A percentile compares a stretch with the other conserved stretches of the same genome.
phyloP scores from a whole-genome alignment of 768 basidiomycete species.

The Macrolepiota albuminosa region DNA sequence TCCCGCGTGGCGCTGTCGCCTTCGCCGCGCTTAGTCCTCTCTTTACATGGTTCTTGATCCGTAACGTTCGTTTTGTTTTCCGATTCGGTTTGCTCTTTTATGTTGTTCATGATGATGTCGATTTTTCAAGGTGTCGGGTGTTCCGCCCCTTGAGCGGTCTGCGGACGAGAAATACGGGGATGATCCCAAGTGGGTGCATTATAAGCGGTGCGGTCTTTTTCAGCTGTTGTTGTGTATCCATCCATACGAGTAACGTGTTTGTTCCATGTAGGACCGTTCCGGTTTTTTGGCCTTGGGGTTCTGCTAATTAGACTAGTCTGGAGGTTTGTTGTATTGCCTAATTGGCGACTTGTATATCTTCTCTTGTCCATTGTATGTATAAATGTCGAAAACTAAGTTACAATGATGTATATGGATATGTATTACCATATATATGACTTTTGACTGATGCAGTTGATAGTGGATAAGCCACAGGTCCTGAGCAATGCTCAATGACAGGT shows the following conservation, averaged over 20 bases:
- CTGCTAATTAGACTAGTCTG: neutral
- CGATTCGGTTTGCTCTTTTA: neutral
- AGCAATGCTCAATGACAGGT: too few relatives aligned
- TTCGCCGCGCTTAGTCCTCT: neutral
- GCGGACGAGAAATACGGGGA: neutral
- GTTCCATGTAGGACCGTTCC: neutral
- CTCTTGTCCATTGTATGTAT: neutral
- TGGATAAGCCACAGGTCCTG: too few relatives aligned
- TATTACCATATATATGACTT: too few relatives aligned
- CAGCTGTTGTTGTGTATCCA: neutral
- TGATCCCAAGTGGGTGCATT: neutral
- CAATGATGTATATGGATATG: too few relatives aligned
- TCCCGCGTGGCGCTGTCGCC: neutral
- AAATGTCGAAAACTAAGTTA: neutral
- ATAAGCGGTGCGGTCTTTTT: neutral
- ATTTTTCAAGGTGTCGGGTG: neutral
- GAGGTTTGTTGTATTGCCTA: too few relatives aligned
- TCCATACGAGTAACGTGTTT: neutral
- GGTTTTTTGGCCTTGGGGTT: conserved; percentile 1
- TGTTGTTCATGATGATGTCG: too few relatives aligned
- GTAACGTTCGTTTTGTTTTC: neutral
- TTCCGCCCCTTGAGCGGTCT: neutral
- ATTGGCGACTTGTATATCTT: neutral
- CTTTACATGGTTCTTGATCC: neutral
- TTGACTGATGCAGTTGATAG: too few relatives aligned